Percentiles rank a stretch among this genome's conserved stretches.
Conservation (phyloP, 805 yeast genomes). For the Dipodascopsis uninucleata region DNA sequence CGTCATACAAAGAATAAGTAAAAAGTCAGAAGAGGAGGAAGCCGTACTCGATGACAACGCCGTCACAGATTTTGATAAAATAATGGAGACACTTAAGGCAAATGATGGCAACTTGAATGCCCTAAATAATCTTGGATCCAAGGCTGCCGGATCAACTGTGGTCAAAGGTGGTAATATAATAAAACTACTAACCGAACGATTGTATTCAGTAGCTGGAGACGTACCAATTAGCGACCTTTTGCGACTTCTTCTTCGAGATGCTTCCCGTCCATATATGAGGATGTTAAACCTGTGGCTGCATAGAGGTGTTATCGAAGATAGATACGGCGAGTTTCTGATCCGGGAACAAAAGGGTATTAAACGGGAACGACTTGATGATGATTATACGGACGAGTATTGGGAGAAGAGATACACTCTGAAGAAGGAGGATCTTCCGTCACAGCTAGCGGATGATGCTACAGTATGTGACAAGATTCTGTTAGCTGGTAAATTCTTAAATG, state of each 20-base stretch:
- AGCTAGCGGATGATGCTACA: conserved; percentile 47
- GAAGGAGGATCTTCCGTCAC: conserved; percentile 69
- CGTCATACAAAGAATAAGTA: conserved; percentile 47
- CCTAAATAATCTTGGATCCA: conserved; percentile 22
- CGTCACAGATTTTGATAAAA: conserved; percentile 41
- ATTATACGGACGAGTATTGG: conserved; percentile 42
- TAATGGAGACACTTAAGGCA: conserved; percentile 42
- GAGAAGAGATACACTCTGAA: conserved; percentile 61
- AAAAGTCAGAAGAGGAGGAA: conserved; percentile 43
- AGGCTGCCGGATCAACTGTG: conserved; percentile 28
- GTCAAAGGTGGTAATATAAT: conserved; percentile 74
- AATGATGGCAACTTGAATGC: conserved; percentile 34
- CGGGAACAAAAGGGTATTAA: conserved; percentile 37
- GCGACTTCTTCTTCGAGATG: conserved; percentile 48
- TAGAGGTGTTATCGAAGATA: conserved; percentile 71
- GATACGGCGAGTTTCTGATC: conserved; percentile 79
- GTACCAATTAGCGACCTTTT: conserved; percentile 51
- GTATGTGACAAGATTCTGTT: conserved; percentile 62
- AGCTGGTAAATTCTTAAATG: conserved; percentile 82
- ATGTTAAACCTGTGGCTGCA: conserved; percentile 80
- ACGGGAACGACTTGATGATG: conserved; percentile 30
- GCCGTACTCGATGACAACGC: conserved; percentile 35
- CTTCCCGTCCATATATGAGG: conserved; percentile 58
- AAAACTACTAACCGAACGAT: conserved; percentile 54
- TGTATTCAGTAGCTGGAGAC: conserved; percentile 65